phyloP scores from a whole-genome alignment of 495 filamentous ascomycete genomes.

The Penicillium bovifimosum region DNA sequence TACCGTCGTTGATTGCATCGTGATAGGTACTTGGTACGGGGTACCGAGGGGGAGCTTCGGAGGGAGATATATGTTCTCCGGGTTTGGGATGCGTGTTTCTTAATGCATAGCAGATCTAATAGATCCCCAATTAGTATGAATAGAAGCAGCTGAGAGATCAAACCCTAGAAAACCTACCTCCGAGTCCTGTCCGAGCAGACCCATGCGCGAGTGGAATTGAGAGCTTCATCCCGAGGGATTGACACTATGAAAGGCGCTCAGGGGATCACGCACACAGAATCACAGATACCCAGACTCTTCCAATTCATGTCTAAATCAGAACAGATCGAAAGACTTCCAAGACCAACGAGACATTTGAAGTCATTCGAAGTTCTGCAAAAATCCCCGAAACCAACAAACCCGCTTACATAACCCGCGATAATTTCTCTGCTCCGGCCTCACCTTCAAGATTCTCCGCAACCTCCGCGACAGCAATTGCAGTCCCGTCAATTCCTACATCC shows the following conservation, averaged over 20 bases:
- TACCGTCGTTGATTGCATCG: conserved; percentile 9
- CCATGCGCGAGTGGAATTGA: conserved; percentile 21
- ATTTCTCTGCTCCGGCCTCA: conserved; percentile 29
- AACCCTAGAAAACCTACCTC: conserved; percentile 14
- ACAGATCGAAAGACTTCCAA: conserved; percentile 9
- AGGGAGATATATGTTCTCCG: background rate
- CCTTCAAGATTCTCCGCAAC: conserved; percentile 13
- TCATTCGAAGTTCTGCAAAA: conserved; percentile 7
- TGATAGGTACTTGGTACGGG: conserved; percentile 1
- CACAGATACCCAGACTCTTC: background rate
- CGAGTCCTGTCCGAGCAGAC: conserved; percentile 17
- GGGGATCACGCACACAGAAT: conserved; percentile 5
- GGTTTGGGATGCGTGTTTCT: background rate
- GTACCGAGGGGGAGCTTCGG: conserved; percentile 3
- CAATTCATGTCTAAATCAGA: conserved; percentile 6
- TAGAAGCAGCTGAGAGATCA: background rate
- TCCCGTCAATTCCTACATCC: background rate
- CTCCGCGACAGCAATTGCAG: conserved; percentile 9
- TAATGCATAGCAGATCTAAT: conserved; percentile 1
- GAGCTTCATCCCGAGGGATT: conserved; percentile 30
- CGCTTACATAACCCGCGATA: conserved; percentile 28
- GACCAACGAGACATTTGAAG: conserved; percentile 1
- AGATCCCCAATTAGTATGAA: background rate
- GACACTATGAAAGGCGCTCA: conserved; percentile 9
- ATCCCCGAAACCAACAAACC: conserved; percentile 13